Conservation (phyloP, 2,329 filamentous ascomycete species). For the Monosporascus sp. region DNA sequence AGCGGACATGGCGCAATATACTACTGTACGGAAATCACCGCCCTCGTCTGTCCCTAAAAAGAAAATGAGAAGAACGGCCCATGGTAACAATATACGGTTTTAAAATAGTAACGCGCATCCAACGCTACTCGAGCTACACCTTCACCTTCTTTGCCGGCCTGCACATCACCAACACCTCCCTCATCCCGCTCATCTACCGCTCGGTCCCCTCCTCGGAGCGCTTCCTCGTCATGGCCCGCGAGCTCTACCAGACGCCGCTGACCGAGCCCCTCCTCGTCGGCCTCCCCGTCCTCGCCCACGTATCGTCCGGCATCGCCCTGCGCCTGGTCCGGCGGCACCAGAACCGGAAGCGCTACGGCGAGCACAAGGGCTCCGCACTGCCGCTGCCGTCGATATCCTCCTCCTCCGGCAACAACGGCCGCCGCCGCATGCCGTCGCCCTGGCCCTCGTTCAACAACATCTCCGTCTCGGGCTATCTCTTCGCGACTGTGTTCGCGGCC, state of each 20-base stretch:
- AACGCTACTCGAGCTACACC: constrained; percentile 85
- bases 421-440: constrained; percentile 20
- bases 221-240: constrained; percentile 84
- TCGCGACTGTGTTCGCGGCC: constrained; percentile 59
- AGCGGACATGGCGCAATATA: constrained; percentile 64
- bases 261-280: constrained; percentile 76
- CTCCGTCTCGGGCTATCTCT: constrained; percentile 65
- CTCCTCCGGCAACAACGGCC: constrained; percentile 16
- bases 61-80: neutral
- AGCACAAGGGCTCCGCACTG: constrained; percentile 39
- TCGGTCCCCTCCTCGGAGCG: constrained; percentile 72
- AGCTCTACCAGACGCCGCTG: constrained; percentile 81
- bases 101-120: constrained; percentile 62
- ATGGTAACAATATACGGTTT: neutral
- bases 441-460: constrained; percentile 72
- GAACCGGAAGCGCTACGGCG: constrained; percentile 70
- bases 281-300: constrained; percentile 68
- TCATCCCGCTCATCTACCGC: constrained; percentile 70
- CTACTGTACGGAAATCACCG: constrained; percentile 54
- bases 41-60: neutral
- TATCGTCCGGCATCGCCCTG: constrained; percentile 70
- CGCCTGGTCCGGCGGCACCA: constrained; percentile 69
- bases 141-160: constrained; percentile 71
- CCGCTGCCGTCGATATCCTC: constrained; percentile 21
- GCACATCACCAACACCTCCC: constrained; percentile 75